A percentile compares a stretch with the other conserved stretches of the same genome.
phyloP scores from a whole-genome alignment of 2,329 filamentous ascomycete genomes.

The Cladophialophora psammophila region DNA sequence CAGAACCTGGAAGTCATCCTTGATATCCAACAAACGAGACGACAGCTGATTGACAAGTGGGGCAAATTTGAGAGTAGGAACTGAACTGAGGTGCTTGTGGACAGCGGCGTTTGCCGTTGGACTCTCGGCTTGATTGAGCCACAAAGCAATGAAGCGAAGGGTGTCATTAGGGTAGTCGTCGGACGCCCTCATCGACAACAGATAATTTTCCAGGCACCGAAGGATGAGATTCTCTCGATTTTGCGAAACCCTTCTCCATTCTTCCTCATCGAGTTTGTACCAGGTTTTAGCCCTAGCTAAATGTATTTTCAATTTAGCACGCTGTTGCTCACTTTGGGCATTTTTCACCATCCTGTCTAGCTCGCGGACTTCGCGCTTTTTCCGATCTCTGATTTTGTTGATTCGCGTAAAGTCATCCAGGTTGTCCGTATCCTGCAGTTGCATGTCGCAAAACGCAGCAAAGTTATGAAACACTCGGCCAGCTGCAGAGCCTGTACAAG shows the following conservation, averaged over 20 bases:
- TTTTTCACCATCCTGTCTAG: constrained; percentile 67
- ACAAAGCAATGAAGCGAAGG: constrained; percentile 89
- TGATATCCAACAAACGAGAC: constrained; percentile 80
- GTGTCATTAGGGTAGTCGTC: constrained; percentile 90
- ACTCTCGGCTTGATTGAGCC: constrained; percentile 86
- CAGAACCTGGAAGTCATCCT: constrained; percentile 75
- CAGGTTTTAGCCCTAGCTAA: constrained; percentile 80
- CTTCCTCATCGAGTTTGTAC: constrained; percentile 87
- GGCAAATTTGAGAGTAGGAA: constrained; percentile 92
- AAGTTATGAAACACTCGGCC: constrained; percentile 94
- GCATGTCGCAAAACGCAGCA: constrained; percentile 91
- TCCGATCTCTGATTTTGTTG: constrained; percentile 78
- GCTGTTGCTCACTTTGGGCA: constrained; percentile 52
- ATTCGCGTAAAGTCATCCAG: constrained; percentile 85
- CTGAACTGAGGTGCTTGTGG: constrained; percentile 70
- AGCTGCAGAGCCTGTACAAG: constrained; percentile 72
- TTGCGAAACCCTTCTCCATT: constrained; percentile 78
- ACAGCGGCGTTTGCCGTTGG: constrained; percentile 80
- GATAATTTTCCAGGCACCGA: constrained; percentile 90
- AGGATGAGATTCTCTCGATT: constrained; percentile 84
- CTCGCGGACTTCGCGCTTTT: constrained; percentile 79
- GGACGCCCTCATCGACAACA: constrained; percentile 81
- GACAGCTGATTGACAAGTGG: constrained; percentile 94
- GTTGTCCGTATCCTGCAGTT: constrained; percentile 84
- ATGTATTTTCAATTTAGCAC: constrained; percentile 65